A percentile compares a stretch with the other conserved stretches of the same genome.
Conservation (phyloP, 768 basidiomycete genomes). For the Panaeolus cyanescens region DNA sequence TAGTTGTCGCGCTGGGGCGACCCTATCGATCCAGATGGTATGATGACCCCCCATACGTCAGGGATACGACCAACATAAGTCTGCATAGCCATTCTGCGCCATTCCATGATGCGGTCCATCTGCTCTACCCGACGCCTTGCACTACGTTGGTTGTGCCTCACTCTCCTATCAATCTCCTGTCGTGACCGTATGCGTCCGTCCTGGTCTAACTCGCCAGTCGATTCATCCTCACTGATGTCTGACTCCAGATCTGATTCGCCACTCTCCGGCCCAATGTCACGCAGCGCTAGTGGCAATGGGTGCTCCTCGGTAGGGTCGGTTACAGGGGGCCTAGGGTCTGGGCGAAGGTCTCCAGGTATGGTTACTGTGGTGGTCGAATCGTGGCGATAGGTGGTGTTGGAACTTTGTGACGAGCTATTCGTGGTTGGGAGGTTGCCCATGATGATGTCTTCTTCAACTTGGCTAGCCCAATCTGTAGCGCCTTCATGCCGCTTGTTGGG, state of each 20-base stretch:
- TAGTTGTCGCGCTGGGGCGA: background rate
- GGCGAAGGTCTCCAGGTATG: background rate
- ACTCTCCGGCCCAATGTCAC: background rate
- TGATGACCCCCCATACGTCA: background rate
- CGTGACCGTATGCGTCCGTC: background rate
- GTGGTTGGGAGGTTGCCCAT: background rate
- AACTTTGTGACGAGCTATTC: background rate
- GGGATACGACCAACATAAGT: background rate
- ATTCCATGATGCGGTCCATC: background rate
- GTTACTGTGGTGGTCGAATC: too few relatives aligned
- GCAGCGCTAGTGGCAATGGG: background rate
- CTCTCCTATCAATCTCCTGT: background rate
- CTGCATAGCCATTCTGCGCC: background rate
- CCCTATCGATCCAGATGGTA: too few relatives aligned
- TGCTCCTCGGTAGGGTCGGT: background rate
- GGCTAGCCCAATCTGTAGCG: background rate
- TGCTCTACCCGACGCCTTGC: background rate
- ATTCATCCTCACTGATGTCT: background rate
- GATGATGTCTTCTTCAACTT: background rate
- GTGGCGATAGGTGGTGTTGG: too few relatives aligned
- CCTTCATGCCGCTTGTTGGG: background rate
- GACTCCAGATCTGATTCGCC: background rate
- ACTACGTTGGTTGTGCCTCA: background rate
- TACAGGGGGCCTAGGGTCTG: background rate
- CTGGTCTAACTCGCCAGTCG: background rate